These are phyloP conservation scores for Lupinus albus DNA, from an alignment of 306 rosid genomes.

Conservation along the genomic window DNA sequence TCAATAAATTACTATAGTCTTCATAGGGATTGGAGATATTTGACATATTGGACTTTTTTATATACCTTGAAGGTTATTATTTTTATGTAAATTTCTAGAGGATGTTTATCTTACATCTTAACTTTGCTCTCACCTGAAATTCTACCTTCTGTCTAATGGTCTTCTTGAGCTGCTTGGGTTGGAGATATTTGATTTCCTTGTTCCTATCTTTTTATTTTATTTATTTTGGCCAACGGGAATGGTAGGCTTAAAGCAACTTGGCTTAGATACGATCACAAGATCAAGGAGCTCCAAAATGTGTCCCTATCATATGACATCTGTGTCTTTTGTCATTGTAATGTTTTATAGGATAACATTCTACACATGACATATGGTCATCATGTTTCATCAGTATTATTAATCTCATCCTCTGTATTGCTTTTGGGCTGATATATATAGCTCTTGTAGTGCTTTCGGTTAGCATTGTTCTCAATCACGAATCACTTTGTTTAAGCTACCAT, in stretches of 20 bases:
- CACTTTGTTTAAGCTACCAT: neutral
- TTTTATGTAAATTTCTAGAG: conserved; percentile 1
- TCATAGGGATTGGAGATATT: conserved; percentile 25
- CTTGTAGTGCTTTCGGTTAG: neutral
- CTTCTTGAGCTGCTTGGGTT: too few species aligned
- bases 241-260: too few species aligned
- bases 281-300: neutral
- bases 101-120: neutral
- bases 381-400: neutral
- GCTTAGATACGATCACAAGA: neutral
- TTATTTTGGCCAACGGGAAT: too few species aligned
- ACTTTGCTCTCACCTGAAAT: too few species aligned
- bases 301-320: neutral
- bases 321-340: neutral
- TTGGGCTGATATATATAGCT: neutral
- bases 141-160: too few species aligned
- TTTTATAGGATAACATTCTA: neutral
- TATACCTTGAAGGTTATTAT: too few species aligned
- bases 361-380: conserved; percentile 9
- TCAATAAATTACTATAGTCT: conserved; percentile 18
- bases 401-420: neutral
- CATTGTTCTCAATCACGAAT: conserved; percentile 15
- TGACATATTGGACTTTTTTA: conserved; percentile 6
- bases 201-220: too few species aligned
- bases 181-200: too few species aligned